Base-by-base conservation (phyloP, 805 yeast species). In the Sungouiella blattae region DNA sequence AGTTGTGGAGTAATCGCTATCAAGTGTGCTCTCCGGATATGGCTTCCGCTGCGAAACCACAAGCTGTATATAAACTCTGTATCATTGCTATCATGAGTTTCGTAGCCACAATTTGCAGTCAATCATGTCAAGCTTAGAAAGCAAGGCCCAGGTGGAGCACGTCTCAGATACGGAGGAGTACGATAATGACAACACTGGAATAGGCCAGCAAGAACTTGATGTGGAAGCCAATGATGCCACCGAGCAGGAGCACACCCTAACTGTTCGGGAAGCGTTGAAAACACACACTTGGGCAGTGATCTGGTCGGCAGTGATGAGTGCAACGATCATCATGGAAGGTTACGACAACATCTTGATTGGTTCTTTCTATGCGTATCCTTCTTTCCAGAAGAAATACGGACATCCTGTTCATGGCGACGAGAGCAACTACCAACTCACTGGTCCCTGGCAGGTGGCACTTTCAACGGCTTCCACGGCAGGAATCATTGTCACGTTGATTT, bases 401-500 rank as follows among this genome's bases (percentile, higher is more conserved):
- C 22, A 18, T 18, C 35, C 24, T 4, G 16, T 30, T 8, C 26
- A 26, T 12, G 5, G 25, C 4, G 27, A 15, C 12, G 25, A 39
- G 5, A 32, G 28, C 11, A 18, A 29, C 16, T 39, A 28, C 18
- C 37, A 40, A 28, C 20, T 40, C 17, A 25, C 32, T 11, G 41
- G 40, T 11, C 29, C 26, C 9, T 40, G 43, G 43, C 82, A 11
- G 59, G 37, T 40, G 23, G 35, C 34, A 12, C 35, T 40, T 17
- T 44, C 48, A 13, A 32, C 36, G 22, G 45, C 50, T 11, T 31
- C 46, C 20, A 29, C 44, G 18, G 57, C 45, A 15, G 59, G 67
- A 36, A 41, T 54, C 12, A 57, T 75, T 33, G 34, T 71, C 17
- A 78, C 78, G 18, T 58, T 71, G 34, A 58, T 62, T 26, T 33